Conservation (phyloP, 306 rosid species). For the Luffa acutangula region DNA sequence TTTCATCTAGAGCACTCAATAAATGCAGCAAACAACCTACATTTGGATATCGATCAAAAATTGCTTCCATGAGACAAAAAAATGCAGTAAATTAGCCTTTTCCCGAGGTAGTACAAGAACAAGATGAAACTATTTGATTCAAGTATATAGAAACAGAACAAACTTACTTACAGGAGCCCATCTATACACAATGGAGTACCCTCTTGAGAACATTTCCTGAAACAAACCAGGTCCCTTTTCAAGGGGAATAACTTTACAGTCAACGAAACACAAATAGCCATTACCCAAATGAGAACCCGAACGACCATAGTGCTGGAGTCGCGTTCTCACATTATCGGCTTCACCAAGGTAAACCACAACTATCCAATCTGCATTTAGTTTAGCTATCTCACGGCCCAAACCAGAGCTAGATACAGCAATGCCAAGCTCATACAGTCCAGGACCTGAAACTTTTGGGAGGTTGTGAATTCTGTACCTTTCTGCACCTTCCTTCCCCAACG, state of each 20-base stretch:
- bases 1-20: not conserved
- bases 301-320: slow-evolving; percentile 67
- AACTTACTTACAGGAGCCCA: slow-evolving; percentile 74
- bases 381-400: slow-evolving; percentile 42
- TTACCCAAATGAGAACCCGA: slow-evolving; percentile 64
- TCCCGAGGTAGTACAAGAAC: not conserved
- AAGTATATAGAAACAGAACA: slow-evolving; percentile 2
- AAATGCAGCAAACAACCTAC: not conserved
- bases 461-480: slow-evolving; percentile 57
- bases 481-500: slow-evolving; percentile 61
- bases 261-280: not conserved
- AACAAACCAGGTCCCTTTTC: slow-evolving; percentile 45
- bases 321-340: slow-evolving; percentile 55
- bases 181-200: slow-evolving; percentile 60
- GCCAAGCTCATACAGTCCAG: slow-evolving; percentile 85
- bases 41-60: not conserved
- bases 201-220: slow-evolving; percentile 39
- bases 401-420: slow-evolving; percentile 23
- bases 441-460: slow-evolving; percentile 34
- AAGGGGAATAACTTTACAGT: slow-evolving; percentile 8
- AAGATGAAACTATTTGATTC: not conserved
- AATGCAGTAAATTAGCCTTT: not conserved
- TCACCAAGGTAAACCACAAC: slow-evolving; percentile 64
- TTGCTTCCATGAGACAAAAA: not conserved
- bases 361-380: slow-evolving; percentile 27